phyloP scores from a whole-genome alignment of 2,329 filamentous ascomycete species.

The Colletotrichum sp. region DNA sequence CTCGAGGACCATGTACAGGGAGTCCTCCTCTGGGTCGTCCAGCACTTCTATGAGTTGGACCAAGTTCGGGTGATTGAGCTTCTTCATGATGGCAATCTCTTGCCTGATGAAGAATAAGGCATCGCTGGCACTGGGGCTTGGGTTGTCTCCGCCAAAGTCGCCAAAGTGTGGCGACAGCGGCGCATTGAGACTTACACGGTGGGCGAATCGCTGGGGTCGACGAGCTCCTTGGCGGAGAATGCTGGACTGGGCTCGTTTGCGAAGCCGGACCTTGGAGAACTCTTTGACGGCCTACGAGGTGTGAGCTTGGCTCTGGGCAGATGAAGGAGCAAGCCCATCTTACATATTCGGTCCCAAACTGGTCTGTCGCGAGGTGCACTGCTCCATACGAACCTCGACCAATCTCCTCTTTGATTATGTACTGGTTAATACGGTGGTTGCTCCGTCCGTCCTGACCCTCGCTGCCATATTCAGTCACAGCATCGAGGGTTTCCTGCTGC shows the following conservation, averaged over 20 bases:
- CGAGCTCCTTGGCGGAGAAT: slow-evolving; percentile 66
- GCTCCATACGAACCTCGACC: slow-evolving; percentile 95
- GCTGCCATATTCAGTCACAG: slow-evolving; percentile 83
- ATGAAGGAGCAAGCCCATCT: slow-evolving; percentile 36
- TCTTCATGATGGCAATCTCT: slow-evolving; percentile 99
- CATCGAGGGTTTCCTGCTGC: slow-evolving; percentile 85
- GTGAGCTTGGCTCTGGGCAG: slow-evolving; percentile 21
- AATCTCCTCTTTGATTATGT: slow-evolving; percentile 92
- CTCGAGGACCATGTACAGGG: slow-evolving; percentile 97
- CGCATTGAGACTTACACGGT: slow-evolving; percentile 31
- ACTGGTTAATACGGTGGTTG: slow-evolving; percentile 92
- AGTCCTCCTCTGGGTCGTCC: slow-evolving; percentile 94
- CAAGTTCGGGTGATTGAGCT: slow-evolving; percentile 93
- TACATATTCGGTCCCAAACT: slow-evolving; percentile 93
- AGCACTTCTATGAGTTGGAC: slow-evolving; percentile 92
- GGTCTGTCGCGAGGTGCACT: slow-evolving; percentile 88
- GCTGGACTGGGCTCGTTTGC: slow-evolving; percentile 89
- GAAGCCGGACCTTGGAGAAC: slow-evolving; percentile 90
- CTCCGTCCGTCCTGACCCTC: slow-evolving; percentile 82
- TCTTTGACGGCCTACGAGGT: slow-evolving; percentile 86
- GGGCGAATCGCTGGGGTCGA: slow-evolving; percentile 47
- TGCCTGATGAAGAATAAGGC: slow-evolving; percentile 89
- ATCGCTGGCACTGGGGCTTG: neutral
- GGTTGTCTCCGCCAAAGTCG: slow-evolving; percentile 10
- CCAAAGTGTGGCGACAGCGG: slow-evolving; percentile 29